These are phyloP conservation scores for Populus alba DNA, from an alignment of 345 rosid genomes.

Conservation along the genomic window DNA sequence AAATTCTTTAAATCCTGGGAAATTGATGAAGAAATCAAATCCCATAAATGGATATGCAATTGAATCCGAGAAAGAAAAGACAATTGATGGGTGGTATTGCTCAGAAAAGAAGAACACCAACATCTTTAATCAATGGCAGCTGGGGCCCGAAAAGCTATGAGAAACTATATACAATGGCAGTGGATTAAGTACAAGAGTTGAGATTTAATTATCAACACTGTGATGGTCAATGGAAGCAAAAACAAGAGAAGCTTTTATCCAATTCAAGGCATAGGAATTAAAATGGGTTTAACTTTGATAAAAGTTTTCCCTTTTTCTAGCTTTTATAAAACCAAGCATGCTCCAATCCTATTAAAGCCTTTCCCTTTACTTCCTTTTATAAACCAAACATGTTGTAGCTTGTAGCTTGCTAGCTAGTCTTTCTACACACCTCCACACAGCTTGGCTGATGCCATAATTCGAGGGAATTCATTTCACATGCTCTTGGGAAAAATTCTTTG, in stretches of 20 bases:
- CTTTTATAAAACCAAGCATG: constrained; percentile 39
- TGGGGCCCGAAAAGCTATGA: constrained; percentile 27
- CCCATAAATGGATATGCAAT: not conserved
- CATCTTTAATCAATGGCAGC: constrained; percentile 30
- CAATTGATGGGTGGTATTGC: constrained; percentile 15
- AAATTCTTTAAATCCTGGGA: not conserved
- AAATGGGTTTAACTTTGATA: constrained; percentile 32
- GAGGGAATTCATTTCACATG: too few species aligned
- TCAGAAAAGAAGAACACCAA: constrained; percentile 29
- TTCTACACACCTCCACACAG: not conserved
- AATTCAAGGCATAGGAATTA: constrained; percentile 33
- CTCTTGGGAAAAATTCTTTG: too few species aligned
- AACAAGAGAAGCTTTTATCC: constrained; percentile 39
- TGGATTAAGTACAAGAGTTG: constrained; percentile 21
- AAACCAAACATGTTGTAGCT: not conserved
- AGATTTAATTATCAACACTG: constrained; percentile 32
- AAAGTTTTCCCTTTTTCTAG: constrained; percentile 36
- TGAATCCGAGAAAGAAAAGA: constrained; percentile 15
- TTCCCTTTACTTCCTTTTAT: constrained; percentile 19
- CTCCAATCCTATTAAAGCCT: constrained; percentile 27
- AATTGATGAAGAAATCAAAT: not conserved
- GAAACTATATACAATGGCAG: not conserved
- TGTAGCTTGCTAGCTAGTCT: not conserved
- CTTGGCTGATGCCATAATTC: too few species aligned
- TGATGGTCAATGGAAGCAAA: constrained; percentile 47